Evolutionary conservation across 306 rosid species (phyloP).

Genomic region (Vicia faba): DNA sequence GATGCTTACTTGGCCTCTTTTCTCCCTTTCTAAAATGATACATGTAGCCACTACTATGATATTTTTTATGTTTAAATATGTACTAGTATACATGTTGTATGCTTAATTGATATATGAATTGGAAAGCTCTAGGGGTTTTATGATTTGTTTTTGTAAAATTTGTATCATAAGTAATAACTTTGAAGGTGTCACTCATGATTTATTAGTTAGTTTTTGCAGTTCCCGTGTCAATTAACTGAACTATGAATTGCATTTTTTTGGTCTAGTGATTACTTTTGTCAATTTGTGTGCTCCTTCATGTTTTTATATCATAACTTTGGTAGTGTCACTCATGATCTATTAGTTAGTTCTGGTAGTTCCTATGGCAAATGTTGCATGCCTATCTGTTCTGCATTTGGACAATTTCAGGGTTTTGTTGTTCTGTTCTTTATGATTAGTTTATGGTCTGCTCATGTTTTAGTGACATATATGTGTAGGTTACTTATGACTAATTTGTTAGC

Average conservation of each 20-base stretch:
- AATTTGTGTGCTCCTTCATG: background rate
- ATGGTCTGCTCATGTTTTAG: background rate
- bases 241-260: no score
- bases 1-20: background rate
- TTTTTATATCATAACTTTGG: background rate
- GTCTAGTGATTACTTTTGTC: no score
- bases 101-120: no score
- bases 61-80: no score
- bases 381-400: background rate
- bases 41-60: no score
- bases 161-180: no score
- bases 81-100: no score
- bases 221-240: no score
- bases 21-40: background rate
- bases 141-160: no score
- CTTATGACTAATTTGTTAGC: background rate
- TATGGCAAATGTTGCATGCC: background rate
- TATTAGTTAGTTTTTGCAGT: no score
- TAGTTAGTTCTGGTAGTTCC: background rate
- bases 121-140: no score
- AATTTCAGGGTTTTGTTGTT: background rate
- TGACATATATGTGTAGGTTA: background rate
- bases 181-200: no score
- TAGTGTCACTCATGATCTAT: background rate
- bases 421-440: background rate